Base-by-base conservation (phyloP, 768 basidiomycete genomes). In the Phylloporus scabripes region DNA sequence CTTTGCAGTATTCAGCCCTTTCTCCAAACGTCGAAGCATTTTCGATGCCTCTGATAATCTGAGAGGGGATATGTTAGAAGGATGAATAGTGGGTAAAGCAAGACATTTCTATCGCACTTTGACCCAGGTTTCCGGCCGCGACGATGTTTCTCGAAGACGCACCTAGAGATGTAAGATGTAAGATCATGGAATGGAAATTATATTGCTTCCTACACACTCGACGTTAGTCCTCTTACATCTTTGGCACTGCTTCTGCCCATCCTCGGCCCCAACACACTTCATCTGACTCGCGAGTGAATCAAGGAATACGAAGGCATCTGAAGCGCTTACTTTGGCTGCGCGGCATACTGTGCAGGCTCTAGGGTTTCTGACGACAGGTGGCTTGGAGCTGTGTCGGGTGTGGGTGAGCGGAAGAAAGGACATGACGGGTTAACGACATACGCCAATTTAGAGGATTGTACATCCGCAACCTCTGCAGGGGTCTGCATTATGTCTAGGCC, bases 241-340 rank as follows among this genome's bases (percentile, higher is more conserved):
- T 64, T 92, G 87, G 64, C 89, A 92, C 26, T 78, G 80, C 59
- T 81, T 82, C 53, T 80, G 75, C 51, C 88, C 87, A 60, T 92
- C 88, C 64, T 92, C 89, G 43, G 90, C 85, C 39, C 87, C 89
- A 51, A 92, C 88, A 60, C 89, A 92, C 67, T 91, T 90, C 89
- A 92, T 92, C 89, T 92, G 57, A 38, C 45, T 43, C 31, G 46
- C 39, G 41, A 26, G 52, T 62, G 50, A 67, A 48, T 42, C 21
- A 46, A 18, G 26, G 33, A 48, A 46, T 55, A 47, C 43, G 40
- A 46, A 49, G 45, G 46, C 52, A 52, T 50, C 48, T 34, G 54
- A 41, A 46, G 53, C 32, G 43, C 49, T 39, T 54, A 84, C 89
- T 80, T 92, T 92, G 54, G 89, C 88, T 46, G 81, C 78, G 38